phyloP scores from a whole-genome alignment of 2,329 filamentous ascomycete genomes.

The Sphaceloma murrayae region DNA sequence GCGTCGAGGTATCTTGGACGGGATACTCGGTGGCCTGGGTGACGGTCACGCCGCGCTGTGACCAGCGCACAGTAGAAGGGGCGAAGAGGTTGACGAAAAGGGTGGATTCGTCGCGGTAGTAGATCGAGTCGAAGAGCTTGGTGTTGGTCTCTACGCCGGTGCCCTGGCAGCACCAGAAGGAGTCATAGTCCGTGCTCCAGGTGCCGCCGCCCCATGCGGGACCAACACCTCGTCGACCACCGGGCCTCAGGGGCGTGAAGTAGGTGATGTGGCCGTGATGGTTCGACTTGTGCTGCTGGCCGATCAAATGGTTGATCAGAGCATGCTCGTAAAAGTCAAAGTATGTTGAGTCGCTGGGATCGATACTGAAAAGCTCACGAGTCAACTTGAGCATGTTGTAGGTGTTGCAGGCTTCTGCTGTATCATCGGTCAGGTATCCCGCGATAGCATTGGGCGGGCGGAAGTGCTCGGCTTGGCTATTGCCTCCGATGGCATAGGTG shows the following conservation, averaged over 20 bases:
- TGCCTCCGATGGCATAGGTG: constrained; percentile 46
- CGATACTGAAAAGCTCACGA: constrained; percentile 40
- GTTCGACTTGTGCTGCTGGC: constrained; percentile 38
- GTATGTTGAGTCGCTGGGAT: constrained; percentile 36
- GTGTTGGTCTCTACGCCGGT: constrained; percentile 46
- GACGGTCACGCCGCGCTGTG: constrained; percentile 33
- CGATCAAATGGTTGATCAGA: constrained; percentile 43
- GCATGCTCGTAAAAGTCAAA: constrained; percentile 47
- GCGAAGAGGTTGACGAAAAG: constrained; percentile 45
- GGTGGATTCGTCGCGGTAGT: constrained; percentile 36
- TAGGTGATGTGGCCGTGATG: constrained; percentile 45
- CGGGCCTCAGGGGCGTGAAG: constrained; percentile 43
- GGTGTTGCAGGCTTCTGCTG: constrained; percentile 45
- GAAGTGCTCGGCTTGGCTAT: constrained; percentile 47
- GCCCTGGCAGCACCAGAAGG: constrained; percentile 48
- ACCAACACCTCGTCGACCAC: constrained; percentile 41
- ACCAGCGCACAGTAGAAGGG: constrained; percentile 39
- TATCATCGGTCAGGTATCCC: constrained; percentile 37
- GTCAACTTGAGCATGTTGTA: constrained; percentile 51
- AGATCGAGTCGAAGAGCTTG: constrained; percentile 46
- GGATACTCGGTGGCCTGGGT: constrained; percentile 39
- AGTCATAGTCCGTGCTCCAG: constrained; percentile 46
- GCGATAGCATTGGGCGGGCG: constrained; percentile 39
- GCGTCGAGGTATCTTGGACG: constrained; percentile 31
- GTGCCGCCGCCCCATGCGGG: constrained; percentile 47